A percentile compares a stretch with the other conserved stretches of the same genome.
Evolutionary conservation across 169 alveolate genomes (phyloP).

Genomic region (Theileria orientalis): DNA sequence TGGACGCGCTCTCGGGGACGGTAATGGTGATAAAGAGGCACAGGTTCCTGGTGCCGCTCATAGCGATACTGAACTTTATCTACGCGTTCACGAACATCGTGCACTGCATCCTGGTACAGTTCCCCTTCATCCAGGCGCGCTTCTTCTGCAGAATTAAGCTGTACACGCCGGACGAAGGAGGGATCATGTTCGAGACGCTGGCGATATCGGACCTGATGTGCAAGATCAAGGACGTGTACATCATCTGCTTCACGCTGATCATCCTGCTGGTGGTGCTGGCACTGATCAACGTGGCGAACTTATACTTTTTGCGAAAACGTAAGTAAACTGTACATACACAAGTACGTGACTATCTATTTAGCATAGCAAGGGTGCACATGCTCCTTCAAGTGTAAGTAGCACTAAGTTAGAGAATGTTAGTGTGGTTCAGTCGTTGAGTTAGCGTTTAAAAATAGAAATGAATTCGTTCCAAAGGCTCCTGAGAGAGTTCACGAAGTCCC

Average conservation of each 20-base stretch:
- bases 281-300: background rate
- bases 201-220: conserved; percentile 42
- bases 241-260: background rate
- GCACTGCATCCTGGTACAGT: conserved; percentile 13
- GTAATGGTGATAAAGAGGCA: conserved; percentile 24
- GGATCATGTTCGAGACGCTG: conserved; percentile 23
- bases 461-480: background rate
- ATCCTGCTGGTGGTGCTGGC: conserved; percentile 2
- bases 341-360: too few species aligned
- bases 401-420: too few species aligned
- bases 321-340: too few species aligned
- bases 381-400: too few species aligned
- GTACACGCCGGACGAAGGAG: conserved; percentile 17
- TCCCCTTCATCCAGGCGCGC: conserved; percentile 12
- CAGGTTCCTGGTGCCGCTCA: conserved; percentile 19
- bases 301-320: conserved; percentile 17
- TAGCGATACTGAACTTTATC: conserved; percentile 11
- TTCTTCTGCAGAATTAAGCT: conserved; percentile 21
- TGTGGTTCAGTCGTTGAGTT: too few species aligned
- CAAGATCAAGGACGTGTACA: conserved; percentile 8
- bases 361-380: too few species aligned
- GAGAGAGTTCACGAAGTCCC: background rate
- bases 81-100: conserved; percentile 7
- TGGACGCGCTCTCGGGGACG: conserved; percentile 14
- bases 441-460: background rate